Evolutionary conservation across 2,329 filamentous ascomycete genomes (phyloP), one percentile per base, ranked within the genome.

Genomic region (Lithohypha guttulata): DNA sequence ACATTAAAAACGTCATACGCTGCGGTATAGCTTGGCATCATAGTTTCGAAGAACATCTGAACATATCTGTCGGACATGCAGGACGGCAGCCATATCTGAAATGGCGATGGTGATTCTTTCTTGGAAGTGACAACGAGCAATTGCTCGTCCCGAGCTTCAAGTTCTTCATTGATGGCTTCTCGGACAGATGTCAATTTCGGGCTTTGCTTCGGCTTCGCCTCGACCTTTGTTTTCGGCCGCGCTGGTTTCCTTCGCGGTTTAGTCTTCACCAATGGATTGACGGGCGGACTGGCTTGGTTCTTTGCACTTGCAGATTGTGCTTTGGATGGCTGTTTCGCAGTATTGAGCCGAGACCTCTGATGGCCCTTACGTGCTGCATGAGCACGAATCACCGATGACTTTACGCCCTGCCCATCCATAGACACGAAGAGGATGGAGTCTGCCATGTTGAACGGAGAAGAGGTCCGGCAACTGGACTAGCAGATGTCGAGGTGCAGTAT

Each of bases 1-100:
- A 35, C 33, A 22, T 35, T 35, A 15, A 35, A 35, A 21, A 22
- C 33, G 33, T 35, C 21, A 15, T 35, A 35, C 8, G 33, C 20
- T 35, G 33, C 33, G 6, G 33, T 35, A 22, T 35, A 35, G 22
- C 15, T 21, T 10, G 33, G 33, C 33, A 35, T 35, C 33, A 35
- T 35, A 3, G 22, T 25, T 22, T 35, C 33, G 33, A 35, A 35
- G 33, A 25, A 25, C 33, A 35, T 35, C 18, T 6, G 15, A 6
- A 35, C 33, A 20, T 25, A 35, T 9, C 33, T 20, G 3, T 35
- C 33, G 33, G 33, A 26, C 33, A 35, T 35, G 20, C 20, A 4
- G 25, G 20, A 26, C 17, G 33, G 33, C 13, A 35, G 33, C 33
- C 33, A 35, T 9, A 35, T 17, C 15, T 35, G 33, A 11, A 35